phyloP scores from a whole-genome alignment of 371 early-diverging fungal species.

The Funneliformis caledonium region DNA sequence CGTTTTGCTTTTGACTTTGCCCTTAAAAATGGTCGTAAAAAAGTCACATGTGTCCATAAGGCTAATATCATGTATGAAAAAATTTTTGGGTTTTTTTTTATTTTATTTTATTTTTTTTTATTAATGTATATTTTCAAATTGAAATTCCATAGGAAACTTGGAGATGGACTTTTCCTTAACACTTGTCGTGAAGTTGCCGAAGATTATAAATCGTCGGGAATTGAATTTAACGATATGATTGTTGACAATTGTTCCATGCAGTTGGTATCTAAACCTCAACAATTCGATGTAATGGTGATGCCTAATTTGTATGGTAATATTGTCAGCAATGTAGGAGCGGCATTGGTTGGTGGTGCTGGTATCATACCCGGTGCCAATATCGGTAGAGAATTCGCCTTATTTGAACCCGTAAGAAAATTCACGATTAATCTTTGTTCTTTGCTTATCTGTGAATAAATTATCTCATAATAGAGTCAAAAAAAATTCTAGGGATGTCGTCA shows the following conservation, averaged over 20 bases:
- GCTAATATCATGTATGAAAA: conserved; percentile 94
- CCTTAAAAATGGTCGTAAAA: conserved; percentile 93
- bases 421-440: conserved; percentile 13
- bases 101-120: not conserved
- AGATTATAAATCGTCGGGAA: conserved; percentile 85
- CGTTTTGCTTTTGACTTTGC: conserved; percentile 98
- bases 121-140: not conserved
- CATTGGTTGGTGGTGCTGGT: conserved; percentile 94
- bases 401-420: conserved; percentile 80
- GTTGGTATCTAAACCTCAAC: conserved; percentile 92
- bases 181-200: conserved; percentile 93
- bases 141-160: conserved; percentile 76
- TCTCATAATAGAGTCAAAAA: not conserved
- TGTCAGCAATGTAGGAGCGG: conserved; percentile 95
- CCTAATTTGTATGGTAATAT: conserved; percentile 98
- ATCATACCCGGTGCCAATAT: conserved; percentile 95
- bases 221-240: conserved; percentile 96
- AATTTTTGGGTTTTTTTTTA: not conserved
- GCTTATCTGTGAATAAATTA: not conserved
- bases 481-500: conserved; percentile 83
- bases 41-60: conserved; percentile 97
- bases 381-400: conserved; percentile 94
- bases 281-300: conserved; percentile 98
- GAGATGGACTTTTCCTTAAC: conserved; percentile 95
- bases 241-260: conserved; percentile 99